Percentiles rank a stretch among this genome's conserved stretches.
These are phyloP conservation scores for Penicillium angulare DNA, from an alignment of 495 filamentous ascomycete species.

Conservation along the genomic window DNA sequence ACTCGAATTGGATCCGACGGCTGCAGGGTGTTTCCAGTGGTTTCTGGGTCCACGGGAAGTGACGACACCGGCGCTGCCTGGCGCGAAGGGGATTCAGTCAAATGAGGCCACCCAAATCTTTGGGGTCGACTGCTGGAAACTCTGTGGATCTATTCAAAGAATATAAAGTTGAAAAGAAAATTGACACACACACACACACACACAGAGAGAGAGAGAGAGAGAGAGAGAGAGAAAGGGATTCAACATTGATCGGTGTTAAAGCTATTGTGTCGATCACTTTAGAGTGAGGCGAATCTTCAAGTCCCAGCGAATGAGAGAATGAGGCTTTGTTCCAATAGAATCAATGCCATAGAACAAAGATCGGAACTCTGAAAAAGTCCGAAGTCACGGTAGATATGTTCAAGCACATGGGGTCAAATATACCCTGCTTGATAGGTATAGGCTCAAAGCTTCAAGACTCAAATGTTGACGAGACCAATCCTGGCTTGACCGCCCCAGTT, in stretches of 20 bases:
- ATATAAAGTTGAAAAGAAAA: neutral
- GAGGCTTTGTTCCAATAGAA: neutral
- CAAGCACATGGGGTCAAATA: no score
- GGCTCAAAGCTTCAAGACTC: no score
- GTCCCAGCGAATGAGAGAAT: neutral
- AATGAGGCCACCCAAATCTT: neutral
- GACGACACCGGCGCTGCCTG: constrained; percentile 13
- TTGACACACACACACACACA: no score
- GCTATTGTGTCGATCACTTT: neutral
- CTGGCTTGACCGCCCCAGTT: neutral
- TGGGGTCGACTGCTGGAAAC: no score
- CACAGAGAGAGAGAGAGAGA: no score
- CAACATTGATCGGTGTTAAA: neutral
- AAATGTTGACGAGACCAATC: no score
- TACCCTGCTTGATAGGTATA: no score
- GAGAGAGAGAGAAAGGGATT: no score
- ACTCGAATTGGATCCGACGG: neutral
- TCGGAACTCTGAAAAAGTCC: no score
- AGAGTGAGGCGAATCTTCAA: neutral
- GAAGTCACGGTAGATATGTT: neutral
- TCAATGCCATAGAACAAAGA: neutral
- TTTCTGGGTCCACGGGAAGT: constrained; percentile 11
- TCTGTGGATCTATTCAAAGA: no score
- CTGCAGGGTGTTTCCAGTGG: constrained; percentile 4
- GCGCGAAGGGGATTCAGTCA: neutral